phyloP scores from a whole-genome alignment of 2,329 filamentous ascomycete genomes.

The Hypoxylon sp. region DNA sequence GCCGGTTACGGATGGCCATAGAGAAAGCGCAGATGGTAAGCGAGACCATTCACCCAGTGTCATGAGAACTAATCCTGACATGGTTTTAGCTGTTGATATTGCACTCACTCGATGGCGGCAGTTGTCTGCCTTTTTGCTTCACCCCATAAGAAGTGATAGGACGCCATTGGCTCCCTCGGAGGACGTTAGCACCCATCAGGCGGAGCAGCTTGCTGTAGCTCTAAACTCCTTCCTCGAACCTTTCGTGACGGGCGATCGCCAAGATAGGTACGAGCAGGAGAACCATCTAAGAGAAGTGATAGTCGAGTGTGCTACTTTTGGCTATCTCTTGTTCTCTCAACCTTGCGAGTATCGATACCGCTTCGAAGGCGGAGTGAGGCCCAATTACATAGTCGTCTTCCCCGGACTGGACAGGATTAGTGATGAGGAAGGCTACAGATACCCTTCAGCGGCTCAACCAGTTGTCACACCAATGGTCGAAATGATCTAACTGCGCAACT shows the following conservation, averaged over 20 bases:
- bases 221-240: conserved; percentile 56
- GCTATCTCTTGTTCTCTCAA: conserved; percentile 61
- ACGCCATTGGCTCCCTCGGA: conserved; percentile 54
- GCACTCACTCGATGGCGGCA: conserved; percentile 61
- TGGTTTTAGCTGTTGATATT: conserved; percentile 48
- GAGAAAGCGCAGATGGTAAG: conserved; percentile 54
- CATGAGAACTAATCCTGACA: conserved; percentile 6
- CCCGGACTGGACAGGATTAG: conserved; percentile 49
- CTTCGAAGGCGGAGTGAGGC: conserved; percentile 34
- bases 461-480: conserved; percentile 43
- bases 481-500: conserved; percentile 27
- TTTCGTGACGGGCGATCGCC: conserved; percentile 53
- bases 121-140: conserved; percentile 61
- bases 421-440: conserved; percentile 46
- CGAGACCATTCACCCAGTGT: background rate
- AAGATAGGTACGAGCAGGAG: conserved; percentile 54
- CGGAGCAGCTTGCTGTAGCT: conserved; percentile 53
- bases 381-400: conserved; percentile 43
- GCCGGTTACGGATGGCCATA: conserved; percentile 49
- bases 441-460: conserved; percentile 29
- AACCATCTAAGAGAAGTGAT: conserved; percentile 59
- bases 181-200: conserved; percentile 53
- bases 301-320: conserved; percentile 59
- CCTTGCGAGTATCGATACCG: conserved; percentile 58
- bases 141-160: conserved; percentile 57